Base-by-base conservation (phyloP, 805 yeast species). In the Yamadazyma kitorensis region DNA sequence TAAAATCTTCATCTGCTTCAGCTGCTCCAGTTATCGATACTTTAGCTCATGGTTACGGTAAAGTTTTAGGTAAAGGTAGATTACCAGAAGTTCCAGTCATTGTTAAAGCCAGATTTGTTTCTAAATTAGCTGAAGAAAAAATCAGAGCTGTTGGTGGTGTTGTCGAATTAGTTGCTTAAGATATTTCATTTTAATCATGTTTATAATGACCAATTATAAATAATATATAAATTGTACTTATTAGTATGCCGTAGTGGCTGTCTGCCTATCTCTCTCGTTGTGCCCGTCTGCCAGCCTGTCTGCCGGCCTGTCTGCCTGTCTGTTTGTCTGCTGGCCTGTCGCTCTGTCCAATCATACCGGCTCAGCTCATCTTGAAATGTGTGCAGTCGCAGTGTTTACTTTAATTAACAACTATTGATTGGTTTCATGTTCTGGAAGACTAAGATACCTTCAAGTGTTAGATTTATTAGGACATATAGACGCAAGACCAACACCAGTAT, bases 91-190 rank as follows among this genome's bases (percentile, higher is more conserved):
- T 89, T 59, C 99, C 99, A 69, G 94, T 93, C 70, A 88, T 93
- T 61, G 98, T 93, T 70, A 91, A 86, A 78, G 98, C 99, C 58
- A 91, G 99, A 85, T 93, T 83, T 70, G 99, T 93, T 61, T 88
- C 97, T 61, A 84, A 89, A 78, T 83, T 88, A 70, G 99, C 99
- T 70, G 99, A 93, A 83, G 89, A 93, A 80, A 93, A 91, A 82
- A 93, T 93, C 81, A 87, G 86, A 82, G 98, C 95, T 69, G 99
- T 83, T 69, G 99, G 99, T 78, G 99, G 99, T 86, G 98, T 86
- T 68, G 94, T 93, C 72, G 98, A 93, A 81, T 86, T 93, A 70
- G 75, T 93, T 71, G 99, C 98, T 75, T 93, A 87, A 84, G 8
- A 17, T 20, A 17, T 19, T 19, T 18, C 24, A 31, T 25, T 29